Conservation (phyloP, 2,329 filamentous ascomycete species). For the Trichophyton verrucosum region DNA sequence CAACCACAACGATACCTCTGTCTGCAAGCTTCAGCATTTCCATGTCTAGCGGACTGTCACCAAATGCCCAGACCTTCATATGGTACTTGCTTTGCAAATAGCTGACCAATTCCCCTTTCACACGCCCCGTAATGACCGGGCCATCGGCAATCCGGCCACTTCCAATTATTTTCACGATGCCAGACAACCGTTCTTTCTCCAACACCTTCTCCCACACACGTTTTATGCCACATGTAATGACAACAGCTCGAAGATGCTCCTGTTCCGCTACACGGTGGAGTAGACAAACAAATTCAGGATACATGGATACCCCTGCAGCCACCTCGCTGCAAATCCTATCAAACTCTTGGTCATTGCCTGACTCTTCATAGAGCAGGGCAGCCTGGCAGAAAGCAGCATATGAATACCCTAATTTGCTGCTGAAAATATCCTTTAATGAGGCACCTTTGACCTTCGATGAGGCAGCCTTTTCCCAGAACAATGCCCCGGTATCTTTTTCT, state of each 20-base stretch:
- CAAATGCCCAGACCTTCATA: conserved; percentile 43
- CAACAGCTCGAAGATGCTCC: conserved; percentile 33
- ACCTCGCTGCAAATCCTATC: conserved; percentile 36
- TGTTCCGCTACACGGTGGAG: conserved; percentile 24
- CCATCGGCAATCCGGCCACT: conserved; percentile 37
- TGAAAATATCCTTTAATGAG: conserved; percentile 37
- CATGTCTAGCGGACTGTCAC: conserved; percentile 49
- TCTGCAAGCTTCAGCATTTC: conserved; percentile 45
- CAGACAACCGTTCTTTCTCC: conserved; percentile 29
- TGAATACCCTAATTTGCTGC: conserved; percentile 37
- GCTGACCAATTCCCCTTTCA: conserved; percentile 40
- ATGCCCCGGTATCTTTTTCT: conserved; percentile 36
- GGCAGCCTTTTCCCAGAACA: conserved; percentile 38
- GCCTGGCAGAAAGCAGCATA: conserved; percentile 46
- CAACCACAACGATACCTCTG: conserved; percentile 45
- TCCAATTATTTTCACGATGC: conserved; percentile 41
- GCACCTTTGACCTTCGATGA: conserved; percentile 5
- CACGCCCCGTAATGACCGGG: conserved; percentile 39
- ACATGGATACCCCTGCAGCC: conserved; percentile 32
- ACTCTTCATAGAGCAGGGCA: conserved; percentile 41
- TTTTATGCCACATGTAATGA: conserved; percentile 45
- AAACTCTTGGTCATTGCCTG: conserved; percentile 27
- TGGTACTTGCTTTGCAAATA: conserved; percentile 26
- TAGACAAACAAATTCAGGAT: conserved; percentile 39
- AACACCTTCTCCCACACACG: conserved; percentile 46